A percentile compares a stretch with the other conserved stretches of the same genome.
Evolutionary conservation across 208 protist genomes (phyloP).

Genomic region (Angomonas desouzai): DNA sequence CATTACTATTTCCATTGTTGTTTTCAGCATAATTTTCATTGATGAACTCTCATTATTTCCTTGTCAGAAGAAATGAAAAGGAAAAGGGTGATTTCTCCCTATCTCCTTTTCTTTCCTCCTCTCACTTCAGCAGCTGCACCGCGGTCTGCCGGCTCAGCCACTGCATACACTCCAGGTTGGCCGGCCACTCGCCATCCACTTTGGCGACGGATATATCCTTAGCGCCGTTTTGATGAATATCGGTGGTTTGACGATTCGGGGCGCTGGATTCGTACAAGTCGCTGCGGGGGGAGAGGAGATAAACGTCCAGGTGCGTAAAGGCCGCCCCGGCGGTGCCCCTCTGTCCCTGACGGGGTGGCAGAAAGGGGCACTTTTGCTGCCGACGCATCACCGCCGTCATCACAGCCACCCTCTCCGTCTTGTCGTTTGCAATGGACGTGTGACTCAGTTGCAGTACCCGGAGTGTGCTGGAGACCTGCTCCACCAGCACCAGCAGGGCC

Average conservation of each 20-base stretch:
- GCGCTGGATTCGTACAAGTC: background rate
- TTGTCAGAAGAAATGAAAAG: slow-evolving; percentile 8
- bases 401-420: slow-evolving; percentile 30
- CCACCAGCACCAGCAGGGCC: slow-evolving; percentile 47
- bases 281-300: background rate
- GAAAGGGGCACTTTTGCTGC: slow-evolving; percentile 19
- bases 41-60: too few relatives aligned
- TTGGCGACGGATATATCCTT: background rate
- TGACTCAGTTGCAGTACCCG: slow-evolving; percentile 35
- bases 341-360: background rate
- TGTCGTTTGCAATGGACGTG: slow-evolving; percentile 42
- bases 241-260: background rate
- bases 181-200: background rate
- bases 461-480: slow-evolving; percentile 47
- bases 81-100: background rate
- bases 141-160: background rate
- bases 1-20: too few relatives aligned
- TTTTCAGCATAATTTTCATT: too few relatives aligned
- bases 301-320: background rate
- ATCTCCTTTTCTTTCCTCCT: background rate
- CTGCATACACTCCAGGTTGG: slow-evolving; percentile 1
- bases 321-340: background rate
- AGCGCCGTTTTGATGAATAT: slow-evolving; percentile 2
- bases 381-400: slow-evolving; percentile 44
- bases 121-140: background rate